Base-by-base conservation (phyloP, 306 rosid species). In the Pyrus betulifolia region DNA sequence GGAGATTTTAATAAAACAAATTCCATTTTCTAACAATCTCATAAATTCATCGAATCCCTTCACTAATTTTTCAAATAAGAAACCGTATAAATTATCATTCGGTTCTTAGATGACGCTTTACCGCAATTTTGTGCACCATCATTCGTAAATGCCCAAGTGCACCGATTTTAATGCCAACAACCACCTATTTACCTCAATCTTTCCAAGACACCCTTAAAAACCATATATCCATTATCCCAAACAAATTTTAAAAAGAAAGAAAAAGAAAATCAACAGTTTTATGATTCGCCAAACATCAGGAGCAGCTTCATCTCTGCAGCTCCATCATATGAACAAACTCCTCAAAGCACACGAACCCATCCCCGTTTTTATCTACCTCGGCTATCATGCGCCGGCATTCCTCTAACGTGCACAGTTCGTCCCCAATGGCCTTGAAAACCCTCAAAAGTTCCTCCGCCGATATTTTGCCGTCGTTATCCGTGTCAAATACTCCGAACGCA, bases 341-440 rank as follows among this genome's bases (percentile, higher is more conserved):
- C 72, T 89, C 86, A 79, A 92, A 94, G 86, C 98, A 94, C n/a
- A 94, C 98, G 72, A 90, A 89, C 33, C 98, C 97, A 7, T 94
- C 96, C 4, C 96, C 89, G 71, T 85, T 89, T 57, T 72, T 87
- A 73, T 86, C 96, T 2, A 94, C 98, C 1, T 88, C 82, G 3
- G 82, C 96, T 84, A 94, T 90, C 98, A 94, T 94, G 80, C 96
- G 89, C 90, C 84, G 81, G 83, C 98, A 94, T 45, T 94, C 98
- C 57, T 92, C 93, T 79, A 94, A 77, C 82, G 98, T 85, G 90
- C 96, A 92, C 78, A 82, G 76, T 6, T 91, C 96, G n/a, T 92
- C 98, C 0, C 97, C 97, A 0, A 92, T 89, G 0, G 91, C 87
- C 5, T 58, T 4, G 67, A 91, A 94, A 8, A 94, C 90, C 35